These are phyloP conservation scores for Pythium insidiosum DNA, from an alignment of 352 stramenopile species.

Conservation along the genomic window DNA sequence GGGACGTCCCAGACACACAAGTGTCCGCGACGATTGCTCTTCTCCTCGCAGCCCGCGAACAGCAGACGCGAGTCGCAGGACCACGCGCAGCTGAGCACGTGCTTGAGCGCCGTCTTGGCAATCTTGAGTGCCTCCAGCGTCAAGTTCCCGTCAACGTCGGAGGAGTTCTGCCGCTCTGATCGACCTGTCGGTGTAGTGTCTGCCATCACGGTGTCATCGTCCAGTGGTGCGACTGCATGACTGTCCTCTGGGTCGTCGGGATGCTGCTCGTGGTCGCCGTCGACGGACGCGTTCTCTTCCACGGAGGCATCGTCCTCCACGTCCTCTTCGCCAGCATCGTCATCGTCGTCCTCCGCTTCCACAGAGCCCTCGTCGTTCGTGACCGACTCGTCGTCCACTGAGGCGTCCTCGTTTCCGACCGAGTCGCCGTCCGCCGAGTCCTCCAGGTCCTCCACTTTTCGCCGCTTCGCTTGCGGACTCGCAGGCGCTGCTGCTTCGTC, in stretches of 20 bases:
- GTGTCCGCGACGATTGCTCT: slow-evolving; percentile 36
- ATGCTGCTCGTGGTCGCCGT: slow-evolving; percentile 14
- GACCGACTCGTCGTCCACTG: slow-evolving; percentile 19
- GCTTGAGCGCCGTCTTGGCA: slow-evolving; percentile 48
- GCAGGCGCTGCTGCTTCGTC: no score
- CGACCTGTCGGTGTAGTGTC: neutral
- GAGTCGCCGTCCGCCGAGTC: slow-evolving; percentile 15
- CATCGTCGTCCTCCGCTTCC: slow-evolving; percentile 27
- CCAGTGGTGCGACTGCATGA: slow-evolving; percentile 12
- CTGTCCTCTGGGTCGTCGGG: slow-evolving; percentile 11
- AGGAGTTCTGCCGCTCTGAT: neutral
- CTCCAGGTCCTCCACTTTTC: slow-evolving; percentile 5
- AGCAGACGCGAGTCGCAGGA: slow-evolving; percentile 52
- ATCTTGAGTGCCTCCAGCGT: slow-evolving; percentile 38
- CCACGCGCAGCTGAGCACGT: slow-evolving; percentile 56
- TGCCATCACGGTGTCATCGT: slow-evolving; percentile 1
- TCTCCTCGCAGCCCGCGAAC: slow-evolving; percentile 65
- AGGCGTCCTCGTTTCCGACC: slow-evolving; percentile 22
- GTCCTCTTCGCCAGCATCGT: slow-evolving; percentile 9
- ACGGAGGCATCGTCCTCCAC: slow-evolving; percentile 5
- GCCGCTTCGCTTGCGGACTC: neutral
- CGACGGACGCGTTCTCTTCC: slow-evolving; percentile 12
- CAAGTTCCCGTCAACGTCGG: slow-evolving; percentile 8
- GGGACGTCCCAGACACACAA: slow-evolving; percentile 67
- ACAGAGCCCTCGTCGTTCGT: slow-evolving; percentile 12